These are phyloP conservation scores for Suillus fuscotomentosus DNA, from an alignment of 768 basidiomycete genomes.

Conservation along the genomic window DNA sequence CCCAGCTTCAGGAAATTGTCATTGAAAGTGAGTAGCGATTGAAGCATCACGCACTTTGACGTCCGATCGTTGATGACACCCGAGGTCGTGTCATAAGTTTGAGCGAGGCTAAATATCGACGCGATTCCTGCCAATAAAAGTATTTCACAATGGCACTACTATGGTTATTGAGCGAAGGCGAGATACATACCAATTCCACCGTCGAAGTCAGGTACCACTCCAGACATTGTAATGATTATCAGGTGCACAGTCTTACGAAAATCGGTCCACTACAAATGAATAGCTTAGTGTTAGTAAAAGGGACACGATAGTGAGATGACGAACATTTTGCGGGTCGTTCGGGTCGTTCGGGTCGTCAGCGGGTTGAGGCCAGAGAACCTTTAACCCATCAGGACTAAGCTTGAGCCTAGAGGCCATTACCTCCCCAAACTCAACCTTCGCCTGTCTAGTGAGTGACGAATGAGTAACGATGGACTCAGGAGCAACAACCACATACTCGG, in stretches of 20 bases:
- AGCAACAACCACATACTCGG: slow-evolving; percentile 40
- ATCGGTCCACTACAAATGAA: slow-evolving; percentile 40
- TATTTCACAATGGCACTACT: neutral
- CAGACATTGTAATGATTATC: slow-evolving; percentile 48
- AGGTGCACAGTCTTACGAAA: slow-evolving; percentile 45
- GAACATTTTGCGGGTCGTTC: slow-evolving; percentile 54
- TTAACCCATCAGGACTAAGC: slow-evolving; percentile 41
- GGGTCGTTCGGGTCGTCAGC: slow-evolving; percentile 49
- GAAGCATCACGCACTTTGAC: slow-evolving; percentile 30
- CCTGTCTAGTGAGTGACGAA: slow-evolving; percentile 33
- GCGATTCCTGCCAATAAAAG: slow-evolving; percentile 42
- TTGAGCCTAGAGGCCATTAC: slow-evolving; percentile 44
- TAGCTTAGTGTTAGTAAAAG: neutral
- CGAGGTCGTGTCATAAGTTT: slow-evolving; percentile 43
- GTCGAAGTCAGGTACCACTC: slow-evolving; percentile 54
- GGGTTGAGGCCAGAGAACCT: slow-evolving; percentile 57
- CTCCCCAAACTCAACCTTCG: slow-evolving; percentile 49
- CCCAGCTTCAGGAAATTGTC: slow-evolving; percentile 34
- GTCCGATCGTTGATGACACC: slow-evolving; percentile 51
- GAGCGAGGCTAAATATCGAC: slow-evolving; percentile 45
- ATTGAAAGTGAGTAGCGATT: neutral
- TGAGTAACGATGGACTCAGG: neutral
- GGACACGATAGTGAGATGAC: slow-evolving; percentile 9
- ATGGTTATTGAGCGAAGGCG: neutral
- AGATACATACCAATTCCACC: slow-evolving; percentile 43